Conservation (phyloP, 495 filamentous ascomycete genomes). For the Xeromyces bisporus region DNA sequence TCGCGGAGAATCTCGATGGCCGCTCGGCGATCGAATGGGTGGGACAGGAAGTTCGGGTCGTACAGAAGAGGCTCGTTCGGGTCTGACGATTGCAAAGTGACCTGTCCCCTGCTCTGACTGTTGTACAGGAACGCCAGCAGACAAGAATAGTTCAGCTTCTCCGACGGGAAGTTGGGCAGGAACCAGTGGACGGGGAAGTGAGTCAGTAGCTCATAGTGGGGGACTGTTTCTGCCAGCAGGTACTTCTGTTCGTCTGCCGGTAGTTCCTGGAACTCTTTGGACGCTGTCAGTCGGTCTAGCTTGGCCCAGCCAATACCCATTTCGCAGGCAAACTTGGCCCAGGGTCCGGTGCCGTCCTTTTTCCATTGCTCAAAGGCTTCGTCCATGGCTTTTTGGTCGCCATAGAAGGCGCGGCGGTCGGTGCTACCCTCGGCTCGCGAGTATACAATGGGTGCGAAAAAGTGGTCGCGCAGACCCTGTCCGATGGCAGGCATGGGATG, state of each 20-base stretch:
- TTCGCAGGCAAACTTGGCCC: constrained; percentile 23
- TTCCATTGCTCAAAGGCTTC: constrained; percentile 31
- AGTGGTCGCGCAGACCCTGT: constrained; percentile 66
- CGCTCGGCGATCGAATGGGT: constrained; percentile 39
- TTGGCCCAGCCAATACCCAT: constrained; percentile 38
- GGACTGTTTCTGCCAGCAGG: constrained; percentile 27
- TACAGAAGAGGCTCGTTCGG: constrained; percentile 36
- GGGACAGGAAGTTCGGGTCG: constrained; percentile 37
- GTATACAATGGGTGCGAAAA: too few relatives aligned
- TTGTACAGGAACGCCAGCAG: constrained; percentile 21
- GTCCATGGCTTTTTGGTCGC: constrained; percentile 17
- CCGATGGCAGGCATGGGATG: constrained; percentile 63
- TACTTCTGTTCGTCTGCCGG: constrained; percentile 20
- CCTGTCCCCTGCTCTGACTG: constrained; percentile 28
- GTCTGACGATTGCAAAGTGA: constrained; percentile 37
- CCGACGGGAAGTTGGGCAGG: constrained; percentile 9
- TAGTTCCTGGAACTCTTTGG: constrained; percentile 28
- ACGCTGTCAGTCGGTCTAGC: constrained; percentile 17
- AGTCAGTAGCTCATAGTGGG: constrained; percentile 28
- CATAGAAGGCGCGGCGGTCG: constrained; percentile 17
- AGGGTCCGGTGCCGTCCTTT: constrained; percentile 27
- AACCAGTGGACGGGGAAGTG: constrained; percentile 15
- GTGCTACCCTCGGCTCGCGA: constrained; percentile 16
- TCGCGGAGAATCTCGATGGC: constrained; percentile 37
- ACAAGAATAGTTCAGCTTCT: constrained; percentile 18